Evolutionary conservation across 1,284 basidiomycete genomes (phyloP).

Genomic region (Cystobasidium slooffiae): DNA sequence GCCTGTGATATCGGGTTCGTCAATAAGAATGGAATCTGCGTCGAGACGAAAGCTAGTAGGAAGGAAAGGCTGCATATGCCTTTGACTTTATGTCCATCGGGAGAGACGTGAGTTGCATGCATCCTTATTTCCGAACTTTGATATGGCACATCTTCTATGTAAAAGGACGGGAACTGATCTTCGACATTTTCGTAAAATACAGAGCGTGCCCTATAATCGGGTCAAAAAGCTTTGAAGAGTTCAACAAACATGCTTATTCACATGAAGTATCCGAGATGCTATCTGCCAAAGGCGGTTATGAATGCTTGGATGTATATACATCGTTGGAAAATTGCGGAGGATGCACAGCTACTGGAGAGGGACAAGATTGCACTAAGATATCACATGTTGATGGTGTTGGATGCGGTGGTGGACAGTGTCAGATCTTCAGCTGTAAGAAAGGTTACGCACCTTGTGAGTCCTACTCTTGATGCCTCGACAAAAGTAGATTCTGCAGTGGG

Average conservation of each 20-base stretch:
- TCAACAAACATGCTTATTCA: constrained; percentile 38
- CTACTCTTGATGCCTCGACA: neutral
- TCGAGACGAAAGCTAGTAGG: constrained; percentile 33
- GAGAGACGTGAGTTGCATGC: constrained; percentile 37
- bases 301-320: constrained; percentile 58
- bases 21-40: constrained; percentile 43
- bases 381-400: constrained; percentile 58
- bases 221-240: constrained; percentile 45
- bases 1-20: constrained; percentile 33
- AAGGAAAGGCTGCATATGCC: constrained; percentile 31
- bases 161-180: neutral
- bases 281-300: constrained; percentile 53
- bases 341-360: constrained; percentile 67
- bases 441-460: constrained; percentile 49
- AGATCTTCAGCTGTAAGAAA: constrained; percentile 55
- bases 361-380: constrained; percentile 73
- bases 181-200: constrained; percentile 12
- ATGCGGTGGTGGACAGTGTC: constrained; percentile 47
- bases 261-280: constrained; percentile 41
- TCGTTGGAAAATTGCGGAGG: constrained; percentile 66
- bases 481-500: neutral
- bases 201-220: constrained; percentile 50
- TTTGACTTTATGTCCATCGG: constrained; percentile 29
- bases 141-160: neutral
- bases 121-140: neutral